Base-by-base conservation (phyloP, 805 yeast genomes). In the Barnettozyma sp. region DNA sequence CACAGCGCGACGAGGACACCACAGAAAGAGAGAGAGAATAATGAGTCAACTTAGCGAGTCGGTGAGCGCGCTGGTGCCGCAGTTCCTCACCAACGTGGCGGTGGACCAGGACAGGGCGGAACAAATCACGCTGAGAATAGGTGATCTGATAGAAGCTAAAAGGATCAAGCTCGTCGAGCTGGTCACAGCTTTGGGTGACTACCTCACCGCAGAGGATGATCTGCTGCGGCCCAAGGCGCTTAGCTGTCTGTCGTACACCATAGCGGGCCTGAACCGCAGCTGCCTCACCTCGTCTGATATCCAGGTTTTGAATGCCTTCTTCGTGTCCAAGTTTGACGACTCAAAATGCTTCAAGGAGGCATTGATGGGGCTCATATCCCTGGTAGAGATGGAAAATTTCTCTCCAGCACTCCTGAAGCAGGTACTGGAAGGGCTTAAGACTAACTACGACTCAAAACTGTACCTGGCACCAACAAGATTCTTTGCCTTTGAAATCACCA, bases 321-420 rank as follows among this genome's bases (percentile, higher is more conserved):
- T 76, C 37, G 41, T 69, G 12, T 75, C 77, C 13, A 81, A 90
- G 45, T 55, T 85, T 16, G 82, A 76, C 10, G 96, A 87, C 49
- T 64, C 68, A 12, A 57, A 65, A 4, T 68, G 81, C 28, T 50
- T 76, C 21, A 60, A 60, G 25, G 73, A 73, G 40, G 68, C 78
- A 2, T 55, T 81, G 3, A 53, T 49, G 8, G 87, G 86, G 0
- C 44, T 88, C 7, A 50, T 50, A 13, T 63, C 76, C 1, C 54
- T 86, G 10, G 60, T 73, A 5, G 40, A 44, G 22, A 77, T 74
- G 78, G 59, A 63, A n/a, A 69, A 63, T 35, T 74, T 76, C 62
- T 44, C 52, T 12, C 35, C 50, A 7, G 54, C 54, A 9, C 60
- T 65, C 34, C 45, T 65, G 6, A 46, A 49, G n/a, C 47, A 54